Base-by-base conservation (phyloP, 495 filamentous ascomycete genomes). In the Daldinia bambusicola region DNA sequence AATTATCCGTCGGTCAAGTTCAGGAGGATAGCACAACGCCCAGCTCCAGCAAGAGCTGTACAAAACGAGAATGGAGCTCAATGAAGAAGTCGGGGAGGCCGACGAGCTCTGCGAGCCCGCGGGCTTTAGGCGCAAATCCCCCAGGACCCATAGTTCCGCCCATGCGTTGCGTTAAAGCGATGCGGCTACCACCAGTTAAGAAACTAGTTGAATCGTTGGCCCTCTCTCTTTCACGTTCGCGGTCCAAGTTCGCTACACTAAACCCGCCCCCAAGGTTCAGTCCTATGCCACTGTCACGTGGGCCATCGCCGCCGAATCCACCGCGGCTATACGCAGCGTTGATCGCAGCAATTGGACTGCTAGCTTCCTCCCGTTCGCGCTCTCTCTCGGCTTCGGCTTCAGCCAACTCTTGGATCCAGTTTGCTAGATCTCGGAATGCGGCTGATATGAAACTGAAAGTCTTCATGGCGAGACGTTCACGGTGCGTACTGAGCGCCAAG, bases 81-180 rank as follows among this genome's bases (percentile, higher is more conserved):
- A 97, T 89, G 76, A 98, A 98, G 71, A 98, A 91, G 76, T 93
- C 90, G 30, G 92, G 91, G 62, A 92, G 85, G 32, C 94, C 94
- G 14, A 94, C 90, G 55, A 98, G 87, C 79, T 98, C 94, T 0
- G 91, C 91, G 53, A 98, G 80, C 36, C 92, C 92, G 64, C 92
- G 88, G 22, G 91, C 89, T 66, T 89, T 89, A 58, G 92, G 86
- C 55, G 82, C 72, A 55, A 83, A 80, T 26, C 81, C 78, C 55
- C 81, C 71, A 22, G 75, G 75, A 0, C 75, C 75, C 73, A 77
- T 77, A 48, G 75, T 74, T 53, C 75, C 75, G 61, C 83, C 80
- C 36, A 79, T 77, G 57, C 75, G 72, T 40, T 77, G 75, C 63
- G 76, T 63, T 58, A 84, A 73, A 38, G 79, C 82, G 30, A 80